Evolutionary conservation across 1,284 basidiomycete species (phyloP).

Genomic region (Naganishia sp.): DNA sequence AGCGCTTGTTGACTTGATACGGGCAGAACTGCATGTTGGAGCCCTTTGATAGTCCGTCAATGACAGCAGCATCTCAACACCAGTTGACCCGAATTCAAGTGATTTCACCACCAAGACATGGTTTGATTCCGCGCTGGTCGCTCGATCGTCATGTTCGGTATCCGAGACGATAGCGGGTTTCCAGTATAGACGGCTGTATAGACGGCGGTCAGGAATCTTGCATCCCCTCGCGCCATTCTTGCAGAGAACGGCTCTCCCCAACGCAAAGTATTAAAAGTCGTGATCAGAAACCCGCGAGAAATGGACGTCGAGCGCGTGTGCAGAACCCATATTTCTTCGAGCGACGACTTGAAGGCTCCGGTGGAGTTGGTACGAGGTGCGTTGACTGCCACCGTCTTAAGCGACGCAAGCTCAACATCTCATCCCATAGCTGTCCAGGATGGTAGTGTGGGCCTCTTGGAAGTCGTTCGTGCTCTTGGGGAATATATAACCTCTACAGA

Average conservation of each 20-base stretch:
- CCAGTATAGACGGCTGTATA: too few species aligned
- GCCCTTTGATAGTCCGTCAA: too few species aligned
- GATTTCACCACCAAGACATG: background rate
- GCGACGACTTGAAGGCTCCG: constrained; percentile 43
- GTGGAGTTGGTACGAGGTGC: constrained; percentile 45
- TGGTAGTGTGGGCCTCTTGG: constrained; percentile 66
- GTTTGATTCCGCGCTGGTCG: constrained; percentile 4
- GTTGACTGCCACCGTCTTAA: constrained; percentile 20
- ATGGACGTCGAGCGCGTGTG: constrained; percentile 50
- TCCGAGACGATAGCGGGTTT: background rate
- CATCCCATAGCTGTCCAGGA: constrained; percentile 64
- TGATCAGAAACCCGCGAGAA: background rate
- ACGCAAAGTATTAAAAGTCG: too few species aligned
- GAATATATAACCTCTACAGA: constrained; percentile 85
- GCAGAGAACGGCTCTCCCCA: background rate
- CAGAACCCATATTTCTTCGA: constrained; percentile 48
- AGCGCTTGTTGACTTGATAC: constrained; percentile 38
- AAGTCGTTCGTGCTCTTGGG: constrained; percentile 82
- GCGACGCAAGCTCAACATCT: constrained; percentile 5
- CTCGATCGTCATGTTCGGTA: constrained; percentile 13
- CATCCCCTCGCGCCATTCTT: background rate
- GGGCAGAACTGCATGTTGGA: background rate
- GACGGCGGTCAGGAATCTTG: too few species aligned
- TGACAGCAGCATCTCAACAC: background rate
- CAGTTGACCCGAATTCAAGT: background rate